These are phyloP conservation scores for Chamaecrista fasciculata DNA, from an alignment of 306 rosid genomes.

Conservation along the genomic window DNA sequence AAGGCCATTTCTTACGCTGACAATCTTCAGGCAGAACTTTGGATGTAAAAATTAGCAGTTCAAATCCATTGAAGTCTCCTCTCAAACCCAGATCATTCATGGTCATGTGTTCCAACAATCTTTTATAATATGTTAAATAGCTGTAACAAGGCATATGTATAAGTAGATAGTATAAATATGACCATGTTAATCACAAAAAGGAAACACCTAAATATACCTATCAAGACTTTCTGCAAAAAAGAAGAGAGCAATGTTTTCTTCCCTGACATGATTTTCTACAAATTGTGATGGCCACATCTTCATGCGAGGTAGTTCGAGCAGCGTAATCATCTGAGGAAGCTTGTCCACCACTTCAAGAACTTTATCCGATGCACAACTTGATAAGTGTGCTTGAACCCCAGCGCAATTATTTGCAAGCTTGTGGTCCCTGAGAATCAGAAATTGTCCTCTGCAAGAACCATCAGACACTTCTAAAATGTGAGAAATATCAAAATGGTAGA, in stretches of 20 bases:
- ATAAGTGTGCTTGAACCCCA: conserved; percentile 32
- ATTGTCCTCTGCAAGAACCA: conserved; percentile 32
- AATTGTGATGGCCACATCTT: conserved; percentile 32
- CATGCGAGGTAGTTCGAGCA: conserved; percentile 35
- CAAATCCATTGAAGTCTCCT: conserved; percentile 31
- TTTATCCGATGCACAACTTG: conserved; percentile 18
- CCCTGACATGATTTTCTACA: conserved; percentile 13
- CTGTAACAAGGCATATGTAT: conserved; percentile 3
- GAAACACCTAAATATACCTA: conserved; percentile 17
- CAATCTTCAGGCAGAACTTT: conserved; percentile 21
- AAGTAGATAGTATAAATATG: neutral
- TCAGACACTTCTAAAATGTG: neutral
- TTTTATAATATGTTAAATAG: conserved; percentile 21
- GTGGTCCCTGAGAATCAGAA: conserved; percentile 15
- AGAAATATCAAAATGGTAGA: neutral
- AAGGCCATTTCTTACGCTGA: conserved; percentile 9
- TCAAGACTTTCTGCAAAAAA: conserved; percentile 24
- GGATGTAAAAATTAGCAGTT: conserved; percentile 36
- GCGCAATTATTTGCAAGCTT: neutral
- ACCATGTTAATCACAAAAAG: neutral
- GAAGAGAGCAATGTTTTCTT: conserved; percentile 32
- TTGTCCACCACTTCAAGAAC: conserved; percentile 27
- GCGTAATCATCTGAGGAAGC: conserved; percentile 17
- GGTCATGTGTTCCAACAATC: conserved; percentile 28
- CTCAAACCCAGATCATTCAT: conserved; percentile 34